phyloP scores from a whole-genome alignment of 2,329 filamentous ascomycete species.

The Diplodia mutila region DNA sequence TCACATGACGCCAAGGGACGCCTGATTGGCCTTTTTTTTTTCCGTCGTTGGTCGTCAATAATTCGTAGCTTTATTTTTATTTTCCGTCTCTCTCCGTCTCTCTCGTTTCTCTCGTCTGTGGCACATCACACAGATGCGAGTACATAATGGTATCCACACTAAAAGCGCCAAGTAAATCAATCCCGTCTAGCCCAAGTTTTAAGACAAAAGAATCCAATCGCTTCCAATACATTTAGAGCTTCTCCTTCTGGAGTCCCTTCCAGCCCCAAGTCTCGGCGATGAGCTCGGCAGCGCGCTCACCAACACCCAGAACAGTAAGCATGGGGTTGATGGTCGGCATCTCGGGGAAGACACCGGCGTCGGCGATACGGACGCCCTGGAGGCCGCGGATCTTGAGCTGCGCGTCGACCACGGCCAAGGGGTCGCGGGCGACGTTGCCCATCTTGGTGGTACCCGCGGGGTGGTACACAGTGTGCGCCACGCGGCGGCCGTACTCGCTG shows the following conservation, averaged over 20 bases:
- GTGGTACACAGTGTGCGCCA: slow-evolving; percentile 88
- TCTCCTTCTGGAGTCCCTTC: slow-evolving; percentile 60
- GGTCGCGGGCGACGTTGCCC: slow-evolving; percentile 71
- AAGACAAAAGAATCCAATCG: not conserved
- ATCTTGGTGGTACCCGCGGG: slow-evolving; percentile 89
- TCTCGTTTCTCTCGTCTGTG: slow-evolving; percentile 9
- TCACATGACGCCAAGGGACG: not conserved
- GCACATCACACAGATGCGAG: slow-evolving; percentile 2
- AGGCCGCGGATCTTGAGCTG: slow-evolving; percentile 73
- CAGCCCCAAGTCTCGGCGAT: slow-evolving; percentile 74
- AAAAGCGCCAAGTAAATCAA: slow-evolving; percentile 7
- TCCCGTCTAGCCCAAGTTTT: slow-evolving; percentile 18
- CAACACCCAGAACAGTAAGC: slow-evolving; percentile 83
- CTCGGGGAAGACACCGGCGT: slow-evolving; percentile 85
- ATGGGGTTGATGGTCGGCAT: slow-evolving; percentile 89
- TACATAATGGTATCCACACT: slow-evolving; percentile 20
- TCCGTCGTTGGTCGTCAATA: not conserved
- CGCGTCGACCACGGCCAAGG: slow-evolving; percentile 78
- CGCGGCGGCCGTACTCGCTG: slow-evolving; percentile 77
- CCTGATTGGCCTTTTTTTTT: not conserved
- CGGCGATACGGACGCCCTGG: slow-evolving; percentile 75
- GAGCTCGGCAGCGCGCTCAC: slow-evolving; percentile 82
- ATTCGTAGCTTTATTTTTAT: slow-evolving; percentile 10
- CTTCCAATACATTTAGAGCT: slow-evolving; percentile 47
- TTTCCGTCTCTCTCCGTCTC: not conserved